Percentiles rank a stretch among this genome's conserved stretches.
Evolutionary conservation across 2,329 filamentous ascomycete genomes (phyloP).

Genomic region (Arthroderma sp.): DNA sequence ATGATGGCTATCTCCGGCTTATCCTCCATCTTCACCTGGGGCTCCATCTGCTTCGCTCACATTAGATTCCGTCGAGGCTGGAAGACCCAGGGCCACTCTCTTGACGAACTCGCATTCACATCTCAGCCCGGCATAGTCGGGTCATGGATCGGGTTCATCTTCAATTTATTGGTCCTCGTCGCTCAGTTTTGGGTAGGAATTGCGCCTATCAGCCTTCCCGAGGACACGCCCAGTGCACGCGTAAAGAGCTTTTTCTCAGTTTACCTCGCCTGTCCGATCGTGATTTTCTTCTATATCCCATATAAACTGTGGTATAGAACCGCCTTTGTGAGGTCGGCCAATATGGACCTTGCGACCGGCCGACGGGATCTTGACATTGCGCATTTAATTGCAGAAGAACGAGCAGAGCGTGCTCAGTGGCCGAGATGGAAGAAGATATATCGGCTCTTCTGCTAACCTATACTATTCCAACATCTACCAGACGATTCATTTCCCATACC

Average conservation of each 20-base stretch:
- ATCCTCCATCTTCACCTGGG: conserved; percentile 53
- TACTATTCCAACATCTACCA: no score
- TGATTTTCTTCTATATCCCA: conserved; percentile 24
- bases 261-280: conserved; percentile 30
- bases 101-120: conserved; percentile 27
- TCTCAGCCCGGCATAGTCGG: conserved; percentile 41
- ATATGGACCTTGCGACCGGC: conserved; percentile 16
- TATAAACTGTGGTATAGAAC: conserved; percentile 16
- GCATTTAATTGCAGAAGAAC: conserved; percentile 64
- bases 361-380: conserved; percentile 36
- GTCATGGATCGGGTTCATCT: conserved; percentile 49
- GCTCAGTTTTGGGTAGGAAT: conserved; percentile 71
- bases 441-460: conserved; percentile 53
- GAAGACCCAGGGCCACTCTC: conserved; percentile 24
- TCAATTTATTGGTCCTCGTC: conserved; percentile 51
- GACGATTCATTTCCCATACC: no score
- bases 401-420: conserved; percentile 58
- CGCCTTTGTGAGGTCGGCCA: conserved; percentile 9
- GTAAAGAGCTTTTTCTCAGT: conserved; percentile 40
- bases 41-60: conserved; percentile 33
- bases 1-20: conserved; percentile 31
- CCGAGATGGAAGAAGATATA: conserved; percentile 65
- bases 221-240: conserved; percentile 20
- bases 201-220: conserved; percentile 45
- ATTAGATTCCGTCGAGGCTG: conserved; percentile 35